These are phyloP conservation scores for Fusarium mangiferae DNA, from an alignment of 2,329 filamentous ascomycete species.

Conservation along the genomic window DNA sequence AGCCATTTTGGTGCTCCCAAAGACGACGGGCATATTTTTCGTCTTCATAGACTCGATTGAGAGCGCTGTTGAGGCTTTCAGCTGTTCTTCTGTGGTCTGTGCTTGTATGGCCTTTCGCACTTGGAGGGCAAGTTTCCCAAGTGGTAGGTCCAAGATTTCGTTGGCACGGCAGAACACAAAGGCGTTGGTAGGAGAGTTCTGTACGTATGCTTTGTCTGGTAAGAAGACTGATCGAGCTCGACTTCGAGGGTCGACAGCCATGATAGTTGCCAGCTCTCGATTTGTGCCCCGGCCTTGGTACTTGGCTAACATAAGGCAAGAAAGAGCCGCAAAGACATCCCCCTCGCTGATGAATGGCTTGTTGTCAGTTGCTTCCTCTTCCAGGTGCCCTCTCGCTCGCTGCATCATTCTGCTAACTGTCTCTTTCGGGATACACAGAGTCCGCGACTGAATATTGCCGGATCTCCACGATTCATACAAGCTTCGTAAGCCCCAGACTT, in stretches of 20 bases:
- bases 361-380: fast-evolving
- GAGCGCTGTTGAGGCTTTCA: conserved; percentile 12
- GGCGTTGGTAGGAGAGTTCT: conserved; percentile 17
- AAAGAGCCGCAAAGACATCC: conserved; percentile 5
- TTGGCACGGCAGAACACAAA: conserved; percentile 9
- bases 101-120: conserved; percentile 14
- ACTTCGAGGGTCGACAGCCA: conserved; percentile 23
- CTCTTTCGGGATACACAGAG: conserved; percentile 2
- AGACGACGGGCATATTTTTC: conserved; percentile 13
- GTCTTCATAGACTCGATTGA: conserved; percentile 19
- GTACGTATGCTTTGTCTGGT: conserved; percentile 2
- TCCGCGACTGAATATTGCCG: conserved; percentile 3
- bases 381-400: not conserved
- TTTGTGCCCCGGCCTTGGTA: not conserved
- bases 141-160: not conserved
- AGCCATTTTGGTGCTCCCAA: conserved; percentile 20
- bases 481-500: conserved; percentile 6
- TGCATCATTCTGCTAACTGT: not conserved
- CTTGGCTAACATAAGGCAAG: conserved; percentile 1
- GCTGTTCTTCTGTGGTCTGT: conserved; percentile 33
- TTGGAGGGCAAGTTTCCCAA: conserved; percentile 25
- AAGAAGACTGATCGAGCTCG: conserved; percentile 8
- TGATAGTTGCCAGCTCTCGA: conserved; percentile 6
- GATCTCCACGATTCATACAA: conserved; percentile 13
- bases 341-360: conserved; percentile 13